Evolutionary conservation across 225 moss, liverwort and hornwort species (phyloP).

Genomic region (Anthoceros angustus): DNA sequence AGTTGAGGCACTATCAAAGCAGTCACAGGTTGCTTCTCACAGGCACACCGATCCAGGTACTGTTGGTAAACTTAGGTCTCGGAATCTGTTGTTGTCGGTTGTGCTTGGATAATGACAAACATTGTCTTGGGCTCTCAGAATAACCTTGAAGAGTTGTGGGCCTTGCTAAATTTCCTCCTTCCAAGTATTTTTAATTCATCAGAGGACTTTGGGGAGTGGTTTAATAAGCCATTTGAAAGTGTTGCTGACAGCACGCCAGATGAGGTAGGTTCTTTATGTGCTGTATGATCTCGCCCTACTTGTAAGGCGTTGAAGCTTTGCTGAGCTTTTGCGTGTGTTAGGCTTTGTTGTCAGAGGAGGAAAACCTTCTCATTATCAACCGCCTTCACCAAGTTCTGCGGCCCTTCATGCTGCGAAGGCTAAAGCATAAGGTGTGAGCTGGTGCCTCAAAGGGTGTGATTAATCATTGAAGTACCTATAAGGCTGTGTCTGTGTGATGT

Average conservation of each 20-base stretch:
- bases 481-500: background rate
- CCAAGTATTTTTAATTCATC: conserved; percentile 99
- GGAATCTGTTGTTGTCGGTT: background rate
- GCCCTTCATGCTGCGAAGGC: conserved; percentile 93
- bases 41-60: conserved; percentile 96
- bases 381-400: conserved; percentile 98
- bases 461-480: background rate
- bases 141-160: conserved; percentile 99
- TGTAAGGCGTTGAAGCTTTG: background rate
- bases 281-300: background rate
- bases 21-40: conserved; percentile 89
- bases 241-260: conserved; percentile 79
- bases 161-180: conserved; percentile 72
- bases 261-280: conserved; percentile 34
- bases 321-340: conserved; percentile 8
- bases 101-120: background rate
- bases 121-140: conserved; percentile 31
- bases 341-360: conserved; percentile 93
- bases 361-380: conserved; percentile 93
- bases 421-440: conserved; percentile 76
- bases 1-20: conserved; percentile 86
- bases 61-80: conserved; percentile 6
- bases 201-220: conserved; percentile 98
- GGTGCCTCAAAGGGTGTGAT: background rate
- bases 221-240: conserved; percentile 97